Evolutionary conservation across 2,329 filamentous ascomycete genomes (phyloP), one percentile per base, ranked within the genome.

Genomic region (Aureobasidium mangrovei): DNA sequence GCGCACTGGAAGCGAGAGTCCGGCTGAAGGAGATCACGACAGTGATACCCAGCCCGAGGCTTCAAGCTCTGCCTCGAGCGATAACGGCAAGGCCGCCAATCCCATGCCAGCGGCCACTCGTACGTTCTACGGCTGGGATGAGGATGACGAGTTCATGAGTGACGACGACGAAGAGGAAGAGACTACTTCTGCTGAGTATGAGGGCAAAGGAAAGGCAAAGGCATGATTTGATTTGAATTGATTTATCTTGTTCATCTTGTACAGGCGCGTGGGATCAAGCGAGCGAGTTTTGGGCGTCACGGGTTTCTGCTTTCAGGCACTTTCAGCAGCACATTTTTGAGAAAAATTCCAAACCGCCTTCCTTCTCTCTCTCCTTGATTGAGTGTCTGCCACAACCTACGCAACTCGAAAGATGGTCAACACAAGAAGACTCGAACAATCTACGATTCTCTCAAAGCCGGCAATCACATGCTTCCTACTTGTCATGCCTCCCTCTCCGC

Each of bases 61-160:
- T 18, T 55, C 55, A 3, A 54, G 57, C 33, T 54, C 54, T 31
- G 65, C 63, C 31, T 65, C 64, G 32, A 63, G 62, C 1, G 63
- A 62, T 38, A 65, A 61, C 45, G 62, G 72, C 72, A 29, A 76
- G 40, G 58, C 69, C 3, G 64, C 67, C 33, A 63, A 71, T 8
- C 64, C 68, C 4, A 45, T 64, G 4, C 43, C 38, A 9, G 18
- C 53, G 18, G 12, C 38, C 4, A 41, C 53, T 28, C 42, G 64
- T 48, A 73, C 77, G 0, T 88, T 90, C 64, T 86, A 84, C 62
- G 86, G 86, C 0, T 91, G 90, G 70, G 86, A 90, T 58, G 85
- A 90, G 44, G 85, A 90, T 44, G 84, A 87, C 62, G 65, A 66
- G 24, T 66, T 69, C 49, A 70, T 74, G 61, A 74, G 71, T 53